Evolutionary conservation across 495 filamentous ascomycete species (phyloP).

Genomic region (Apiosordaria backusii): DNA sequence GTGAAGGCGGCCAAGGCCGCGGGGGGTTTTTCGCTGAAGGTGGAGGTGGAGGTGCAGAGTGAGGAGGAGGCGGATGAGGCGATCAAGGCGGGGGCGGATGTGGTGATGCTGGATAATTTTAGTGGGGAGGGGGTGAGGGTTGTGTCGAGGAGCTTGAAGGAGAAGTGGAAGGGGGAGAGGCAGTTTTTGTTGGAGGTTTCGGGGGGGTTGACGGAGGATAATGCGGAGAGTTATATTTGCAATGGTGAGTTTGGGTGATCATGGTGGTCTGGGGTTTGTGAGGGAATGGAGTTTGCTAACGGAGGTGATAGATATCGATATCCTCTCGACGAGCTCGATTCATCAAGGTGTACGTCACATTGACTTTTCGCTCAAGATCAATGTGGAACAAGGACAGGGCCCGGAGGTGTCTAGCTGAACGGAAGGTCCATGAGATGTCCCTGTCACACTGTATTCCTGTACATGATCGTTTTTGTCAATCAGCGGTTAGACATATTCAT

Average conservation of each 20-base stretch:
- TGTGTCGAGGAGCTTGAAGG: slow-evolving; percentile 68
- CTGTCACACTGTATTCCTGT: neutral
- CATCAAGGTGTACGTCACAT: slow-evolving; percentile 92
- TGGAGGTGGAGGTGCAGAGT: slow-evolving; percentile 91
- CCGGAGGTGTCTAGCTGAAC: slow-evolving; percentile 26
- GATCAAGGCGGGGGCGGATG: slow-evolving; percentile 83
- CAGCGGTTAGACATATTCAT: slow-evolving; percentile 2
- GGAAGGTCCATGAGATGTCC: neutral
- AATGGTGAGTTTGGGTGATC: slow-evolving; percentile 57
- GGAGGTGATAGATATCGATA: slow-evolving; percentile 70
- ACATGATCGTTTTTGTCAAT: neutral
- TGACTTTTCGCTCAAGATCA: slow-evolving; percentile 93
- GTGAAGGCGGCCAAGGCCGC: slow-evolving; percentile 78
- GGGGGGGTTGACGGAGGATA: slow-evolving; percentile 81
- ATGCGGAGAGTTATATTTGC: slow-evolving; percentile 75
- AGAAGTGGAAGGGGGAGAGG: slow-evolving; percentile 65
- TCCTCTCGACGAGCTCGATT: slow-evolving; percentile 91
- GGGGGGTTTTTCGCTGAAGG: slow-evolving; percentile 85
- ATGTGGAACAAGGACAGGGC: slow-evolving; percentile 32
- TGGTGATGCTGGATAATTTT: slow-evolving; percentile 98
- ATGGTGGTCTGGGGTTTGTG: neutral
- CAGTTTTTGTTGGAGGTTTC: slow-evolving; percentile 84
- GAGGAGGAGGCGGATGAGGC: slow-evolving; percentile 87
- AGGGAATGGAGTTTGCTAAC: slow-evolving; percentile 10
- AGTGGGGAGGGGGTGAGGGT: slow-evolving; percentile 66